These are phyloP conservation scores for Exophiala aquamarina DNA, from an alignment of 2,329 filamentous ascomycete genomes.

Conservation along the genomic window DNA sequence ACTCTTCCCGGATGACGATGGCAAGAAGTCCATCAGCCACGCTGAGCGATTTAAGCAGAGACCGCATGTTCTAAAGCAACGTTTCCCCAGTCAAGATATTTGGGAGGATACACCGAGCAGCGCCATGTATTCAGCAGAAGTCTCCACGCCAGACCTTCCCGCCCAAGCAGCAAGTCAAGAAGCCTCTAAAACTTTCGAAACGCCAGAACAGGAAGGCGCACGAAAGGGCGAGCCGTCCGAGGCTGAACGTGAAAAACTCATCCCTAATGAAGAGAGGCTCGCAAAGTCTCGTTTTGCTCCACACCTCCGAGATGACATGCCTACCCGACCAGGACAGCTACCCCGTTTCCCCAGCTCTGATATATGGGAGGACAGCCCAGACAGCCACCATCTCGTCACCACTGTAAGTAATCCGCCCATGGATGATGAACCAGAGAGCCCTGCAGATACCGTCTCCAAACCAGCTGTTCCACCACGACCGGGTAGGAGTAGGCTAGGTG, in stretches of 20 bases:
- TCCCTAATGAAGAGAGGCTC: slow-evolving; percentile 35
- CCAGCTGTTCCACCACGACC: slow-evolving; percentile 33
- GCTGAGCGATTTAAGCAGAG: slow-evolving; percentile 57
- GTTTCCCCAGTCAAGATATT: slow-evolving; percentile 91
- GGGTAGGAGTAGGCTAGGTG: slow-evolving; percentile 27
- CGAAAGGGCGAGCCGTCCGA: slow-evolving; percentile 41
- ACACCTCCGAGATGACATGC: slow-evolving; percentile 52
- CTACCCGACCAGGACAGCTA: slow-evolving; percentile 54
- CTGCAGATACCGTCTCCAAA: slow-evolving; percentile 28
- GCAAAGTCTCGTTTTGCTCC: slow-evolving; percentile 39
- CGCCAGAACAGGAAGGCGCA: slow-evolving; percentile 49
- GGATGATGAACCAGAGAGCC: slow-evolving; percentile 48
- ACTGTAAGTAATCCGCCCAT: slow-evolving; percentile 62
- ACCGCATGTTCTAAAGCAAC: slow-evolving; percentile 56
- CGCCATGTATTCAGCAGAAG: slow-evolving; percentile 72
- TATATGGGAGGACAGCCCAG: slow-evolving; percentile 91
- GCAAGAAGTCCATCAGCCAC: slow-evolving; percentile 54
- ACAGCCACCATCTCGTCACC: slow-evolving; percentile 76
- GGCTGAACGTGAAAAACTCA: slow-evolving; percentile 39
- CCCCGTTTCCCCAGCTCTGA: slow-evolving; percentile 87
- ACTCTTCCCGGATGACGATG: slow-evolving; percentile 78
- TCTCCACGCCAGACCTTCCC: slow-evolving; percentile 73
- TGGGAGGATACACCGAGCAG: slow-evolving; percentile 96
- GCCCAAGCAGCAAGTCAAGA: slow-evolving; percentile 34
- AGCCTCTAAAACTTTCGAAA: slow-evolving; percentile 37